Conservation (phyloP, 1,139 yeast genomes). For the Candida sp. region DNA sequence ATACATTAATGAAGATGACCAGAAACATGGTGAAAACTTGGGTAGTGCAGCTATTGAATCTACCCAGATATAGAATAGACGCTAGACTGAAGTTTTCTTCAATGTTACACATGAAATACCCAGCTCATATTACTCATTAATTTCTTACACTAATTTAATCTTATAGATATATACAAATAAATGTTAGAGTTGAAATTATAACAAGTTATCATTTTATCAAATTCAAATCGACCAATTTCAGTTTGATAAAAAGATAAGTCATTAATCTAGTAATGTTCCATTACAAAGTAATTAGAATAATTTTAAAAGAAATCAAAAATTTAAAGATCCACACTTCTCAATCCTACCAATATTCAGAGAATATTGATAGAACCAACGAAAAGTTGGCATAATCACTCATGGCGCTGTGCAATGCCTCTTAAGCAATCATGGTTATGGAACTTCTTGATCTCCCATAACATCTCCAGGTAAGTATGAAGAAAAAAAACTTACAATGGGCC, state of each 20-base stretch:
- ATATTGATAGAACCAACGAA: slow-evolving; percentile 15
- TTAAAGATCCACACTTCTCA: slow-evolving; percentile 75
- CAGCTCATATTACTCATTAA: too few species aligned
- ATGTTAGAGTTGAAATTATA: not conserved
- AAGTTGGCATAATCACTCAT: slow-evolving; percentile 50
- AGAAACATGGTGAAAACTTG: not conserved
- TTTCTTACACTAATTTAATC: too few species aligned
- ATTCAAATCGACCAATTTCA: not conserved
- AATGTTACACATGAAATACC: too few species aligned
- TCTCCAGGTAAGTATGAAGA: slow-evolving; percentile 99
- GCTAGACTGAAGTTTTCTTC: too few species aligned
- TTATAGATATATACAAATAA: too few species aligned
- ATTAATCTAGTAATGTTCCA: not conserved
- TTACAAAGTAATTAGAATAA: slow-evolving; percentile 1
- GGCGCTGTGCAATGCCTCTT: slow-evolving; percentile 77
- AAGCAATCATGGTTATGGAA: slow-evolving; percentile 64
- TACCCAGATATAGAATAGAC: not conserved
- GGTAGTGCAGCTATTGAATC: not conserved
- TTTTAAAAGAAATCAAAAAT: slow-evolving; percentile 64
- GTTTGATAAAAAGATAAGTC: not conserved
- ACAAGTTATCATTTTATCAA: not conserved
- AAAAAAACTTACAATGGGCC: slow-evolving; percentile 13
- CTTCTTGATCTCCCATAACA: slow-evolving; percentile 95
- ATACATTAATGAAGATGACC: slow-evolving; percentile 2
- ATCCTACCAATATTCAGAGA: slow-evolving; percentile 14